phyloP scores from a whole-genome alignment of 2,329 filamentous ascomycete species.

The Cladophialophora exuberans region DNA sequence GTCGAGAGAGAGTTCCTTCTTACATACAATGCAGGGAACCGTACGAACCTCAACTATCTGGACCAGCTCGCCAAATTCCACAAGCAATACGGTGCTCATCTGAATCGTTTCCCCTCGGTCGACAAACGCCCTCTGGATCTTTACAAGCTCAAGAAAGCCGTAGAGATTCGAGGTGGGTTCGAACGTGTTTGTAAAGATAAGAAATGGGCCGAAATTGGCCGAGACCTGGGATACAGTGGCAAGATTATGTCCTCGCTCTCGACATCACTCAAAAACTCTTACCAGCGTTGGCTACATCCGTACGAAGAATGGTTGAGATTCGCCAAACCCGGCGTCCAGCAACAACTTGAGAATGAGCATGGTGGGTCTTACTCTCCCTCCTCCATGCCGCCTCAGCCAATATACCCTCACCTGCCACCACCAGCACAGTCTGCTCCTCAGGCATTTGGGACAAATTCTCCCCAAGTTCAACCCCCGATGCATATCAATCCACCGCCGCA shows the following conservation, averaged over 20 bases:
- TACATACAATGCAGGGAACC: conserved; percentile 68
- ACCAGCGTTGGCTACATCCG: conserved; percentile 92
- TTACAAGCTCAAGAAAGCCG: conserved; percentile 94
- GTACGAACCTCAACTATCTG: conserved; percentile 93
- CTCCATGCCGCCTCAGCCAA: conserved; percentile 69
- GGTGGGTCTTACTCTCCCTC: conserved; percentile 81
- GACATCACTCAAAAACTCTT: conserved; percentile 97
- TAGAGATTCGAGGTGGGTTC: conserved; percentile 91
- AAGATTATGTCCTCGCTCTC: conserved; percentile 99
- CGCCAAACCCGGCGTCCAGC: conserved; percentile 94
- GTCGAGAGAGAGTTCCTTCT: neutral
- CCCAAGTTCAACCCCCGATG: conserved; percentile 52
- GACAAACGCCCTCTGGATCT: conserved; percentile 96
- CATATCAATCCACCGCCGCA: conserved; percentile 15
- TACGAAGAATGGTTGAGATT: conserved; percentile 93
- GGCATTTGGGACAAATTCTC: conserved; percentile 49
- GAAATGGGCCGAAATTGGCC: conserved; percentile 98
- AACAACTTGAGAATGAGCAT: conserved; percentile 90
- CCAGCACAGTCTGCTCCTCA: conserved; percentile 49
- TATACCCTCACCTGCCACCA: conserved; percentile 60
- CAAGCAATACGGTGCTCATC: conserved; percentile 91
- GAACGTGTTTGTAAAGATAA: conserved; percentile 96
- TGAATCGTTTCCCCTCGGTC: conserved; percentile 92
- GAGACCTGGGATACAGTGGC: conserved; percentile 94
- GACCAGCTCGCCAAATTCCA: conserved; percentile 96